A percentile compares a stretch with the other conserved stretches of the same genome.
These are phyloP conservation scores for Didymella keratinophila DNA, from an alignment of 2,329 filamentous ascomycete genomes.

Conservation along the genomic window DNA sequence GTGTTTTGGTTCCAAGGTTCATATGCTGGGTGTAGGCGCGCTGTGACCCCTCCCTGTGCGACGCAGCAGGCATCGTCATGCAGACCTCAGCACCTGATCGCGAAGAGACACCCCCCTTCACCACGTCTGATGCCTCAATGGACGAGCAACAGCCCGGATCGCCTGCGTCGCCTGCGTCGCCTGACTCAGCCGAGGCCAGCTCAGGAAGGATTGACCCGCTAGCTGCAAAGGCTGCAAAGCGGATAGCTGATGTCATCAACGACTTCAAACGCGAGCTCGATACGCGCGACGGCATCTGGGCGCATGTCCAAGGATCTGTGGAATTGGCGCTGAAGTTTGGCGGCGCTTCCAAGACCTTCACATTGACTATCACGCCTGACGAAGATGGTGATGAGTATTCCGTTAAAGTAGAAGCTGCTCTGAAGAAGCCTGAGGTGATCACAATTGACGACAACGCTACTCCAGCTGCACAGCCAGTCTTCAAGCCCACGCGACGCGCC, in stretches of 20 bases:
- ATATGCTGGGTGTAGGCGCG: neutral
- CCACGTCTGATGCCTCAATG: conserved; percentile 9
- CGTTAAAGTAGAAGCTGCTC: conserved; percentile 25
- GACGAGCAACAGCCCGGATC: conserved; percentile 10
- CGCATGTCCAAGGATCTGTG: conserved; percentile 26
- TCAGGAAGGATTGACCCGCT: conserved; percentile 25
- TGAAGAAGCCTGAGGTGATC: conserved; percentile 14
- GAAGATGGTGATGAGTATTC: conserved; percentile 27
- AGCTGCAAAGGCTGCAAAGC: conserved; percentile 29
- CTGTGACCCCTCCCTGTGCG: conserved; percentile 14
- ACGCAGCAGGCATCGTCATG: conserved; percentile 21
- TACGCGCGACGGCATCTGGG: conserved; percentile 26
- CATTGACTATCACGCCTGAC: conserved; percentile 15
- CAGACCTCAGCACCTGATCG: conserved; percentile 22
- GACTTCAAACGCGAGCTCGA: conserved; percentile 37
- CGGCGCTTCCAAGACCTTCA: conserved; percentile 4
- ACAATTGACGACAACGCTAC: conserved; percentile 3
- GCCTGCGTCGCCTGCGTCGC: conserved; percentile 16
- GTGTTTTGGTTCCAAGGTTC: neutral
- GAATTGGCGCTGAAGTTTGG: conserved; percentile 20
- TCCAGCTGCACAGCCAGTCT: conserved; percentile 1
- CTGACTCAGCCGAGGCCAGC: conserved; percentile 8
- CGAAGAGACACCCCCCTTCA: conserved; percentile 15
- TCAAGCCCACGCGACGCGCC: conserved; percentile 23
- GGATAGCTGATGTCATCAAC: conserved; percentile 37